phyloP scores from a whole-genome alignment of 805 yeast species.

The Saccharomycopsis oosterbeekiorum region DNA sequence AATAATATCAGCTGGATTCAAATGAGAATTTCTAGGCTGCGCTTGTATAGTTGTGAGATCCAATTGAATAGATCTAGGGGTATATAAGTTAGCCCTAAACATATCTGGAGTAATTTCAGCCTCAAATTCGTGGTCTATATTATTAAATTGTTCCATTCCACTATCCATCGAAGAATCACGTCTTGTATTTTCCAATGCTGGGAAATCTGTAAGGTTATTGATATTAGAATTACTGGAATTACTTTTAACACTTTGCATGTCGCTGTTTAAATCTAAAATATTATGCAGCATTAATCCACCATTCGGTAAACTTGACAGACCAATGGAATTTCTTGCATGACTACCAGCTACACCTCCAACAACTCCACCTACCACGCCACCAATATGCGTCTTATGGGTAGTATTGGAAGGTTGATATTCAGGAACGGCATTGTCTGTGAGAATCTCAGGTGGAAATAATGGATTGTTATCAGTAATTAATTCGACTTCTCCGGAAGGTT shows the following conservation, averaged over 20 bases:
- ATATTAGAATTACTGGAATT: conserved; percentile 14
- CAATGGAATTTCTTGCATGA: not conserved
- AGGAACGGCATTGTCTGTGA: not conserved
- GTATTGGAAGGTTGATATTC: not conserved
- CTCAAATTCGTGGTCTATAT: conserved; percentile 15
- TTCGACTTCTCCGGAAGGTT: conserved; percentile 14
- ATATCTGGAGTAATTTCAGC: conserved; percentile 15
- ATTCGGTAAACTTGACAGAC: not conserved
- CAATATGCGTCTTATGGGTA: conserved; percentile 20
- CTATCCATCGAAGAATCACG: not conserved
- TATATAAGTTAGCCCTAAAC: conserved; percentile 16
- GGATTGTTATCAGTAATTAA: conserved; percentile 15
- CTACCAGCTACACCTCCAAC: not conserved
- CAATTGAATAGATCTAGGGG: conserved; percentile 16
- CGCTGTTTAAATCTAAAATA: not conserved
- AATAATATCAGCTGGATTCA: conserved; percentile 2
- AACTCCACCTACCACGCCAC: conserved; percentile 14
- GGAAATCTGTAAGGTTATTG: not conserved
- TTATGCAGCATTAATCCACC: not conserved
- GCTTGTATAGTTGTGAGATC: conserved; percentile 17
- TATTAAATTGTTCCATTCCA: not conserved
- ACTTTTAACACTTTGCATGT: not conserved
- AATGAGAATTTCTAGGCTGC: conserved; percentile 6
- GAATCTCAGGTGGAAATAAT: conserved; percentile 17
- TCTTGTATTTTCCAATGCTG: not conserved